phyloP scores from a whole-genome alignment of 768 basidiomycete species.

The Mycena crocata region DNA sequence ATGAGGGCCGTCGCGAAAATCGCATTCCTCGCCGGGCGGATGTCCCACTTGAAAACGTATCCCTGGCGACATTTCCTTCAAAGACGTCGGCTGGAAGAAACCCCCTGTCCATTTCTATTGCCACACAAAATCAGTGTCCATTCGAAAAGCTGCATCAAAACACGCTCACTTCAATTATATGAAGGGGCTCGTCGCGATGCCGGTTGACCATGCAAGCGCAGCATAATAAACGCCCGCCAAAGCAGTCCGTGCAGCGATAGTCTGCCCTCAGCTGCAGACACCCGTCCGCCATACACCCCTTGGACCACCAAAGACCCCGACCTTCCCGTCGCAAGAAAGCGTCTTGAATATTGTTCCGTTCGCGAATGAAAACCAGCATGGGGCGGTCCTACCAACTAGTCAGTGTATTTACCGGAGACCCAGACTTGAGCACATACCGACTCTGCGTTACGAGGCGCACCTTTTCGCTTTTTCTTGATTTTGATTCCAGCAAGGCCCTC shows the following conservation, averaged over 20 bases:
- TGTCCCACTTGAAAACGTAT: conserved; percentile 38
- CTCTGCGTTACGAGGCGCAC: not conserved
- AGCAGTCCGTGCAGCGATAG: conserved; percentile 33
- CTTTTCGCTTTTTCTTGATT: not conserved
- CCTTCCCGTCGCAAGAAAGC: conserved; percentile 29
- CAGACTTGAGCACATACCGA: conserved; percentile 4
- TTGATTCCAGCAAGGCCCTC: not conserved
- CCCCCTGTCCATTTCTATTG: conserved; percentile 34
- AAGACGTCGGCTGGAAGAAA: conserved; percentile 25
- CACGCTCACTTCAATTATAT: conserved; percentile 32
- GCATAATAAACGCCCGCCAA: conserved; percentile 22
- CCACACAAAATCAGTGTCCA: too few relatives aligned
- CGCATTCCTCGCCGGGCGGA: conserved; percentile 18
- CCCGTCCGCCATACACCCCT: conserved; percentile 12
- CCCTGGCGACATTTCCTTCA: conserved; percentile 7
- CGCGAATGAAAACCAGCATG: not conserved
- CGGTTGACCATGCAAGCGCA: conserved; percentile 25
- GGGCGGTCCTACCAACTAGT: not conserved
- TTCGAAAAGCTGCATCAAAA: not conserved
- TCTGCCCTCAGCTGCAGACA: not conserved
- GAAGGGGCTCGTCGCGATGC: conserved; percentile 32
- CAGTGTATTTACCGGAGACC: too few relatives aligned
- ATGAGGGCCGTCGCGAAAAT: conserved; percentile 2
- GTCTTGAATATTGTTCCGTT: conserved; percentile 27
- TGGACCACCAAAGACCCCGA: conserved; percentile 21